Evolutionary conservation across 805 yeast species (phyloP).

Genomic region (Grigorovia yakushimaensis): DNA sequence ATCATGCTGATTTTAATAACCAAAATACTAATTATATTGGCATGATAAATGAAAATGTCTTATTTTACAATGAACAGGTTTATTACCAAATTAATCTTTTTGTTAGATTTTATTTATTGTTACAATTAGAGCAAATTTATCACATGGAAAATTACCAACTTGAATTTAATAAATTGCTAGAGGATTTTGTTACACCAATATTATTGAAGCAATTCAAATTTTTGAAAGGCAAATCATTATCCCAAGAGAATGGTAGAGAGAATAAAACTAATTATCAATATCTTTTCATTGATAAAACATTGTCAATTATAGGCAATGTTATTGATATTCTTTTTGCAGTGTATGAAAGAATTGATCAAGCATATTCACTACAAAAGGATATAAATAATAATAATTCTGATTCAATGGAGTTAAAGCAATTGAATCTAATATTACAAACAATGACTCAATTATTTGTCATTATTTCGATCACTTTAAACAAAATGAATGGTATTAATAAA

Average conservation of each 20-base stretch:
- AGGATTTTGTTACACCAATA: conserved; percentile 1
- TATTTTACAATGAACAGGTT: conserved; percentile 7
- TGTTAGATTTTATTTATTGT: conserved; percentile 12
- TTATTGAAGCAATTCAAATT: neutral
- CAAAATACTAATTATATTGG: neutral
- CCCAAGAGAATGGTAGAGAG: neutral
- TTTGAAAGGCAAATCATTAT: neutral
- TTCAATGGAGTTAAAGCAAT: neutral
- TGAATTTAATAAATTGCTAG: conserved; percentile 11
- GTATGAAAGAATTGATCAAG: neutral
- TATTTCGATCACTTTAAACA: neutral
- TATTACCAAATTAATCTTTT: conserved; percentile 16
- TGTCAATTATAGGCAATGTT: neutral
- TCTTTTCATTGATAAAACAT: neutral
- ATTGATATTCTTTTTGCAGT: neutral
- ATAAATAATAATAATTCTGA: neutral
- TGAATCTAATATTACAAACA: neutral
- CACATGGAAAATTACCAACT: conserved; percentile 8
- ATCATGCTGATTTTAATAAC: neutral
- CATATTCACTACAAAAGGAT: neutral
- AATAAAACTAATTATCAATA: neutral
- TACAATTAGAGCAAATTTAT: conserved; percentile 14
- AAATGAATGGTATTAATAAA: neutral
- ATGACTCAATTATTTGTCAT: neutral
- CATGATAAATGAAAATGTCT: neutral